Percentiles rank a stretch among this genome's conserved stretches.
These are phyloP conservation scores for Linnemannia zychae DNA, from an alignment of 192 early-diverging fungal genomes.

Conservation along the genomic window DNA sequence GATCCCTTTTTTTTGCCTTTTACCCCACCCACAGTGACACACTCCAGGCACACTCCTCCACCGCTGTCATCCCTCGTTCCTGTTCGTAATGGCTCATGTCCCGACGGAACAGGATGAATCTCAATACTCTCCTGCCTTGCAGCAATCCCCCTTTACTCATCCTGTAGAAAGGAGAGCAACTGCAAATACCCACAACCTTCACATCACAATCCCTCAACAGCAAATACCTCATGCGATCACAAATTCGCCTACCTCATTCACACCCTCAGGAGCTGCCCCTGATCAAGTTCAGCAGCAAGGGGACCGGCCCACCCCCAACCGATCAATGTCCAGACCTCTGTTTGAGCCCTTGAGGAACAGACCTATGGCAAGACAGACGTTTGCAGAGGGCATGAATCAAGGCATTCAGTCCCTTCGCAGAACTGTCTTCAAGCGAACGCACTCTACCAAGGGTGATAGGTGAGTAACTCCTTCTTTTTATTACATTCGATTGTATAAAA, in stretches of 20 bases:
- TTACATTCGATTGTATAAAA: background rate
- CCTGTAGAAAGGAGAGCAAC: background rate
- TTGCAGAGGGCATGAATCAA: slow-evolving; percentile 40
- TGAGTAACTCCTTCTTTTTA: background rate
- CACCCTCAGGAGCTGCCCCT: background rate
- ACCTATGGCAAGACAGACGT: slow-evolving; percentile 23
- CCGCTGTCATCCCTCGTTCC: background rate
- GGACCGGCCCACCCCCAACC: background rate
- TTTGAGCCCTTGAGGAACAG: slow-evolving; percentile 14
- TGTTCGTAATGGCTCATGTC: background rate
- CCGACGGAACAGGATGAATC: background rate
- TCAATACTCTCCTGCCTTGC: background rate
- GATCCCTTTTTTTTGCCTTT: no score
- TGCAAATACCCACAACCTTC: background rate
- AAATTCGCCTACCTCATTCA: background rate
- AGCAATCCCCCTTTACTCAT: background rate
- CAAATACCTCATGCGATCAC: background rate
- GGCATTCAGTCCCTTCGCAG: slow-evolving; percentile 30
- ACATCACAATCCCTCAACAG: background rate
- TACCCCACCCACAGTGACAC: background rate
- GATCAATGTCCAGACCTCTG: background rate
- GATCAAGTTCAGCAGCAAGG: background rate
- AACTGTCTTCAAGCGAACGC: slow-evolving; percentile 26
- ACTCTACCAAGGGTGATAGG: slow-evolving; percentile 13
- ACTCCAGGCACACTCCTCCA: background rate